Evolutionary conservation across 78 protist genomes (phyloP).

Genomic region (Dictyostelium firmibasis): DNA sequence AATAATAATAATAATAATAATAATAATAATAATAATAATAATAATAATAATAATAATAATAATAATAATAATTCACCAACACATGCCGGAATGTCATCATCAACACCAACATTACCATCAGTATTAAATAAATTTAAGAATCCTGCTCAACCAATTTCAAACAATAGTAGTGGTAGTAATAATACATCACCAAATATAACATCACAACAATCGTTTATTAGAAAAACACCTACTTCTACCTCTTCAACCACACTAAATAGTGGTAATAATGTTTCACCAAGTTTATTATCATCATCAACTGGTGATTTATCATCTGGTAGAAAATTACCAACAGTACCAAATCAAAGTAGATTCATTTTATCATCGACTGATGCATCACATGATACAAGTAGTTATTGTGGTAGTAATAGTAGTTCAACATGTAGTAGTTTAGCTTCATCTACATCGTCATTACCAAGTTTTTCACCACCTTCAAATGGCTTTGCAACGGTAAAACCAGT

Average conservation of each 20-base stretch:
- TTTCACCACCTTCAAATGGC: not conserved
- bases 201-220: not conserved
- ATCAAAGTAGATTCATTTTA: not conserved
- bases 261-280: not conserved
- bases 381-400: not conserved
- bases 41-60: not conserved
- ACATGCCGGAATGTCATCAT: not conserved
- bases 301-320: not conserved
- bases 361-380: not conserved
- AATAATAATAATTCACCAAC: not conserved
- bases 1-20: not conserved
- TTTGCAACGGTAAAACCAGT: not conserved
- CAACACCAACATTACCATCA: conserved; percentile 15
- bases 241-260: not conserved
- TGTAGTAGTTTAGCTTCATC: conserved; percentile 4
- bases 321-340: not conserved
- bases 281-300: conserved; percentile 7
- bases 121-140: not conserved
- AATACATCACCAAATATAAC: not conserved
- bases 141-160: not conserved
- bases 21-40: too few relatives aligned
- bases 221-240: not conserved
- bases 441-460: not conserved
- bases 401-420: not conserved
- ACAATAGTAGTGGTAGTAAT: not conserved